Conservation (phyloP, 495 filamentous ascomycete genomes). For the Xylaria venustula region DNA sequence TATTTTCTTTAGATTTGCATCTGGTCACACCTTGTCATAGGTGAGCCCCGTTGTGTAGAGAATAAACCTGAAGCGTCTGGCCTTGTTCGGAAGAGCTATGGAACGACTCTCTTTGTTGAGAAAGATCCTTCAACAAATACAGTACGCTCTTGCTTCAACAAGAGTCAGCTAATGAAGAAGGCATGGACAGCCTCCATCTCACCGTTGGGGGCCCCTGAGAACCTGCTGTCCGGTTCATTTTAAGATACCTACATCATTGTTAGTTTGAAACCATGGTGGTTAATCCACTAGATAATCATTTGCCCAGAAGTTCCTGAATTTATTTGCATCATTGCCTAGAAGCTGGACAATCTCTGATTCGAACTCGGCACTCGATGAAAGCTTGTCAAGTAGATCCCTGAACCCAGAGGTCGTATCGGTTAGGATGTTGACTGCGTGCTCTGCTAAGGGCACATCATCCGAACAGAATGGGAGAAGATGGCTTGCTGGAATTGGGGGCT, state of each 20-base stretch:
- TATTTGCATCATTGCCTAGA: slow-evolving; percentile 30
- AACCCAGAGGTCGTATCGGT: slow-evolving; percentile 50
- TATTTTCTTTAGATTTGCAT: neutral
- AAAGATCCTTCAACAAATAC: neutral
- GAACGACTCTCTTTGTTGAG: too few species aligned
- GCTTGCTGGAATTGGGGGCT: slow-evolving; percentile 20
- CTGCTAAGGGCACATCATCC: slow-evolving; percentile 30
- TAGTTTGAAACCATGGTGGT: neutral
- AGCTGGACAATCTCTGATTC: slow-evolving; percentile 35
- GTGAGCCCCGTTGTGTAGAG: neutral
- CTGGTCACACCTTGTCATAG: neutral
- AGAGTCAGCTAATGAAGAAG: neutral
- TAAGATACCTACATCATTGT: neutral
- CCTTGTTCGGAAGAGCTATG: neutral
- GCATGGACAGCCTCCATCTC: neutral
- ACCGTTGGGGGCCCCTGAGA: neutral
- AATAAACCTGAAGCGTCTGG: neutral
- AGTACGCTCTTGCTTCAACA: neutral
- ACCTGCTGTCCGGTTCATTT: too few species aligned
- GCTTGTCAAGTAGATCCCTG: slow-evolving; percentile 42
- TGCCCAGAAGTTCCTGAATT: slow-evolving; percentile 48
- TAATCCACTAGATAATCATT: slow-evolving; percentile 37
- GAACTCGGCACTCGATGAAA: slow-evolving; percentile 34
- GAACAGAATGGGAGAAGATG: slow-evolving; percentile 50
- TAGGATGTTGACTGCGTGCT: slow-evolving; percentile 47